Percentiles rank a stretch among this genome's conserved stretches.
These are phyloP conservation scores for Trypanosoma avium DNA, from an alignment of 208 protist genomes.

Conservation along the genomic window DNA sequence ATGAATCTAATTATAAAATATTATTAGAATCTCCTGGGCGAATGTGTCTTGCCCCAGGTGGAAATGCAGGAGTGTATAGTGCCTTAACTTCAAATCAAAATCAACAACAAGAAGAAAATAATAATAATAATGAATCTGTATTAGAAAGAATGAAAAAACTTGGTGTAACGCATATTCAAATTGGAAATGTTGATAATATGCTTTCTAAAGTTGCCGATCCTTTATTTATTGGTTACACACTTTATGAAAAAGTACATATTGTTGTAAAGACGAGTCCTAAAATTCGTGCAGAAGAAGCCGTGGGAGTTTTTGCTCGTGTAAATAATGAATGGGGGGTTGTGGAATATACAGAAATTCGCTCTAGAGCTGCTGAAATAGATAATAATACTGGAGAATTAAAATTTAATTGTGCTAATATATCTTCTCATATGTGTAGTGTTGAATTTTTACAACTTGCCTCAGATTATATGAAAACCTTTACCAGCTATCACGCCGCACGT, in stretches of 20 bases:
- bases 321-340: conserved; percentile 90
- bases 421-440: conserved; percentile 92
- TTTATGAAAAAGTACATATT: conserved; percentile 57
- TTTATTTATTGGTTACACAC: conserved; percentile 93
- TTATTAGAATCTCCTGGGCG: conserved; percentile 69
- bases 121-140: conserved; percentile 31
- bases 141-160: conserved; percentile 75
- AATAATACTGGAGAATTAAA: conserved; percentile 75
- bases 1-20: conserved; percentile 90
- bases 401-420: conserved; percentile 97
- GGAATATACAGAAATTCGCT: conserved; percentile 98
- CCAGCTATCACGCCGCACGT: conserved; percentile 92
- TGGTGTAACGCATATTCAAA: conserved; percentile 94
- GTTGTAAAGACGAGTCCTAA: conserved; percentile 95
- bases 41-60: conserved; percentile 93
- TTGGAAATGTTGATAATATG: conserved; percentile 98
- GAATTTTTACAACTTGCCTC: conserved; percentile 68
- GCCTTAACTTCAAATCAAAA: conserved; percentile 1
- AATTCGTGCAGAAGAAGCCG: conserved; percentile 72
- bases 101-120: too few relatives aligned
- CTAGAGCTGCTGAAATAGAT: conserved; percentile 49
- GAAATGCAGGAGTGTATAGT: conserved; percentile 96
- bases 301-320: conserved; percentile 95
- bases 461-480: conserved; percentile 40
- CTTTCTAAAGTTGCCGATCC: conserved; percentile 93